Base-by-base conservation (phyloP, 2,329 filamentous ascomycete genomes). In the Rutstroemia sydowiana region DNA sequence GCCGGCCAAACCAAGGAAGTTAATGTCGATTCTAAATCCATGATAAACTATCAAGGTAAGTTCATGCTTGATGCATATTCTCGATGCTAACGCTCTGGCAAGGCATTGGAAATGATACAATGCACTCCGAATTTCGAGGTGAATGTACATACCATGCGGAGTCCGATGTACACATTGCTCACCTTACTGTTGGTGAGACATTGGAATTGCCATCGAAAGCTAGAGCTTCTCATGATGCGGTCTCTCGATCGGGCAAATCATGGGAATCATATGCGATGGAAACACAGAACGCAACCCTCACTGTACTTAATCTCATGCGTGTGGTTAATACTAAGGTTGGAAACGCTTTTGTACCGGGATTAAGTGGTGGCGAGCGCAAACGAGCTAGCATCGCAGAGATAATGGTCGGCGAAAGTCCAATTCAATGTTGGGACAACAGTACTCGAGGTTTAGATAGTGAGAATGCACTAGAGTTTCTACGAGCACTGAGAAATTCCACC, bases 341-440 rank as follows among this genome's bases (percentile, higher is more conserved):
- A 6, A 82, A 89, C 53, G 84, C 88, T 58, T 81, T 85, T 40
- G 75, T 90, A 2, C 80, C 65, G 5, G 87, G 87, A 41, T 78
- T 88, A 0, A 84, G 79, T 2, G 85, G 84, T 20, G 84, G 85
- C 20, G 84, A 88, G 64, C 74, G 84, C 48, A 91, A 95, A 70
- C 82, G 89, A 65, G 88, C 93, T 7, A 87, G 82, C 40, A 89
- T 93, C 54, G 87, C 85, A 0, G 88, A 93, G 67, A 88, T 87
- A 58, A 77, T 79, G 0, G 76, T 77, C 9, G 73, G 72, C 1
- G 68, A 73, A 14, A 79, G 81, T 0, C 81, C 76, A 36, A 63
- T 67, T 44, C 59, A 59, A 9, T 45, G 58, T 16, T 65, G 63
- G 63, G 63, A 65, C 39, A 67, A 66, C 41, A 56, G 60, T 6